Evolutionary conservation across 2,329 filamentous ascomycete species (phyloP), one percentile per base, ranked within the genome.

Genomic region (Neodidymelliopsis sp.): DNA sequence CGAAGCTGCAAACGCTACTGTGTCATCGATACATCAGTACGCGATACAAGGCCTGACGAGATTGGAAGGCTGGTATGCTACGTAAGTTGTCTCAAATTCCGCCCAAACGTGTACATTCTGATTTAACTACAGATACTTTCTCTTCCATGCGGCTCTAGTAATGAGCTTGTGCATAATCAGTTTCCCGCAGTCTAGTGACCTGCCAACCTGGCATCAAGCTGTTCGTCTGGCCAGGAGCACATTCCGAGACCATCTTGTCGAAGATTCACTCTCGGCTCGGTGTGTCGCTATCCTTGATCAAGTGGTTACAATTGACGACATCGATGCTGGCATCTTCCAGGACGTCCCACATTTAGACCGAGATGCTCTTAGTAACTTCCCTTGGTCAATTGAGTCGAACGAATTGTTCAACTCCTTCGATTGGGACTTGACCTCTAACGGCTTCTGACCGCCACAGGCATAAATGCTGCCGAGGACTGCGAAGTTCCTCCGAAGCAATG

Each of bases 61-160:
- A 33, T 22, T 63, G 6, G 62, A 65, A 38, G 58, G 62, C 12
- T 65, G 62, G 62, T 65, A 65, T 33, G 56, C 62, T 9, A 65
- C 62, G 62, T 65, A 44, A 57, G 62, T 54, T 1, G n/a, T 8
- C 12, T 27, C 24, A 27, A 27, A 27, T 27, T 12, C 24, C 7
- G 24, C 7, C 12, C 12, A 27, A 7, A 27, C 7, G 12, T 7
- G 7, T 27, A 27, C 12, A 7, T 27, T 27, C 7, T 12, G 7
- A 12, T 0, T 22, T 23, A 12, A 13, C 4, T 33, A 15, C 6
- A 65, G 62, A 23, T 65, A 55, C 15, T 65, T 65, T 19, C 57
- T 65, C 19, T 65, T 65, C 37, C 62, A 65, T 24, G 54, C 62
- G n/a, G 56, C 60, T 9, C 33, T 65, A 10, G 56, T 65, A 15